Evolutionary conservation across 2,329 filamentous ascomycete species (phyloP), one percentile per base, ranked within the genome.

Genomic region (Aspergillus eucalypticola): DNA sequence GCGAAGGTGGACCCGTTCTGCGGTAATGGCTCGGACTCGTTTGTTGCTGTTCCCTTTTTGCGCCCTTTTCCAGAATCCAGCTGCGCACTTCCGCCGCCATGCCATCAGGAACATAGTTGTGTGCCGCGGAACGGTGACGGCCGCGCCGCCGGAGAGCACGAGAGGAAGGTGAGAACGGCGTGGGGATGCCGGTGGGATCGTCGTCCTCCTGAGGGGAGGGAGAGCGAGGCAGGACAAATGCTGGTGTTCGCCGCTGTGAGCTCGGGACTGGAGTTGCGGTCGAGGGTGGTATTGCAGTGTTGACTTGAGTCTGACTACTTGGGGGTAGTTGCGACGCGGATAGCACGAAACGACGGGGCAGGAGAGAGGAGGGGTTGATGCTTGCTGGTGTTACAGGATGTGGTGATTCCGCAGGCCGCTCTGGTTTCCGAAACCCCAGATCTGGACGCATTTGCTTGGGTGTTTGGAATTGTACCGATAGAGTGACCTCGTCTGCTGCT

Each of bases 81-180:
- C 71, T 70, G n/a, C 76, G 75, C 27, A 77, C 71, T 54, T 76
- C 70, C 1, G 76, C 69, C 7, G 77, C 76, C 73, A 79, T 76
- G 5, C 77, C 77, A 5, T 73, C 75, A 1, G 75, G 68, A 0
- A 73, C 49, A 62, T 76, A 78, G 5, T 58, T 64, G 10, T 66
- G 65, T 1, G 59, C 63, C n/a, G 58, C 59, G 1, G 65, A 54
- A 8, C 66, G 69, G 1, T 62, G 58, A 29, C 71, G 64, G 8
- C 75, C 74, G n/a, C 71, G 69, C 5, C 75, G 69, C 11, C 64
- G 67, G 3, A 74, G 60, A 0, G 70, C 66, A 35, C 66, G 70
- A 13, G 73, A 73, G 0, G 73, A 71, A 5, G 75, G 76, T 0
- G 75, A 78, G 56, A 76, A 78, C 0, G 73, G 74, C 1, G 71